Base-by-base conservation (phyloP, 2,329 filamentous ascomycete genomes). In the Dothideomycetidae sp. region DNA sequence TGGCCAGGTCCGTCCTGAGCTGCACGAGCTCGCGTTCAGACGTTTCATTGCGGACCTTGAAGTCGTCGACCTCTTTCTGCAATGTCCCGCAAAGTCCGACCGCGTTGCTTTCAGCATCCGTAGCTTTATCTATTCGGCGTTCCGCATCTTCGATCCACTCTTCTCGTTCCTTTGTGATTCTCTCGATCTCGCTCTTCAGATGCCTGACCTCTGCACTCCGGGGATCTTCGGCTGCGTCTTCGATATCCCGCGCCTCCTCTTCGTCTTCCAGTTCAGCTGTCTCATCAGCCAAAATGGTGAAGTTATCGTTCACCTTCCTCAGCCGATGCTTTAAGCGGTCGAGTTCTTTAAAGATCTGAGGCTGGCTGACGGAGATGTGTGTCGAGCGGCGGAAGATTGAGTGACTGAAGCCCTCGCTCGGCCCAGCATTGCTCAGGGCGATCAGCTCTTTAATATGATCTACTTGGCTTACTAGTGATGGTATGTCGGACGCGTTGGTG, bases 131-230 rank as follows among this genome's bases (percentile, higher is more conserved):
- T 10, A 57, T 50, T n/a, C 51, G 45, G 14, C 37, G 40, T 41
- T 58, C 55, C 5, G 55, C 55, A 15, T 44, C 45, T 39, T 53
- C 53, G n/a, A 58, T 31, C 47, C 52, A 50, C 40, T 50, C 47
- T 40, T 56, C 53, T 28, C 54, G 42, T 21, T 51, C 47, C 33
- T 50, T 43, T 31, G 45, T 48, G 29, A 50, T 47, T 14, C 49
- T 42, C 15, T 44, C 39, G 2, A 42, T 38, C 28, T 44, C 44
- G 23, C 23, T 29, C 21, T 42, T 37, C 26, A 38, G 29, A 18
- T 30, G 29, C 5, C 34, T 31, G 18, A 46, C 33, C 18, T 46
- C 44, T 31, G 35, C 35, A 10, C 40, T 31, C 21, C 40, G 40
- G 11, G 29, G 31, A 26, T 46, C 39, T 10, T 37, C 31, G 13